Evolutionary conservation across 768 basidiomycete genomes (phyloP), one percentile per base, ranked within the genome.

Genomic region (Clitopilus passeckerianus): DNA sequence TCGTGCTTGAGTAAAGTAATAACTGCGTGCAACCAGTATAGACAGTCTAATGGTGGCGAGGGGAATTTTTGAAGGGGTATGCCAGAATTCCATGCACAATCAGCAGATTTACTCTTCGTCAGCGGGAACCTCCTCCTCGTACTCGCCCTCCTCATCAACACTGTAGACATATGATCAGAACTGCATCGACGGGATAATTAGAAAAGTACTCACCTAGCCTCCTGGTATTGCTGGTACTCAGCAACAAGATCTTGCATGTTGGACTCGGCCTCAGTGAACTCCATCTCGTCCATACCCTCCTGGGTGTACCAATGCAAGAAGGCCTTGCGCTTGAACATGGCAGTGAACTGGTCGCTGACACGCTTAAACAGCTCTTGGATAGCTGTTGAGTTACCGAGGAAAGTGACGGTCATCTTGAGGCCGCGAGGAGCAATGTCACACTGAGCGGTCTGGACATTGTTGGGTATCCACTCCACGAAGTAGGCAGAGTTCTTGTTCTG

Each of bases 401-500:
- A 98, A 24, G 95, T 98, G 58, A 93, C 94, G 12, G 93, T 90
- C 94, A 95, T 95, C 86, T 94, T 95, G 67, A 93, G 81, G 35
- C 94, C 94, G 61, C 93, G 87, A 56, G 97, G 95, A 68, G 97
- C 85, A 67, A 98, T 96, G 78, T 97, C 94, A 81, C 96, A 98
- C 76, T 98, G 95, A 62, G 97, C 95, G 37, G 94, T 95, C 68
- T 95, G 86, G 61, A 98, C 92, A 69, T 98, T 98, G 87, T 97
- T 97, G 68, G 97, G 97, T 65, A 99, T 98, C 97, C 97, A 99
- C 76, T 99, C 95, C 65, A 98, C 95, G 68, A 98, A 98, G 82
- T 97, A 95, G 5, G 93, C 89, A 34, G 93, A 91, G 82, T 98
- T 97, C 86, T 96, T 97, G 84, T 85, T 93, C 77, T 95, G 91